Percentiles rank a stretch among this genome's conserved stretches.
Conservation (phyloP, 768 basidiomycete species). For the Collybia sp. region DNA sequence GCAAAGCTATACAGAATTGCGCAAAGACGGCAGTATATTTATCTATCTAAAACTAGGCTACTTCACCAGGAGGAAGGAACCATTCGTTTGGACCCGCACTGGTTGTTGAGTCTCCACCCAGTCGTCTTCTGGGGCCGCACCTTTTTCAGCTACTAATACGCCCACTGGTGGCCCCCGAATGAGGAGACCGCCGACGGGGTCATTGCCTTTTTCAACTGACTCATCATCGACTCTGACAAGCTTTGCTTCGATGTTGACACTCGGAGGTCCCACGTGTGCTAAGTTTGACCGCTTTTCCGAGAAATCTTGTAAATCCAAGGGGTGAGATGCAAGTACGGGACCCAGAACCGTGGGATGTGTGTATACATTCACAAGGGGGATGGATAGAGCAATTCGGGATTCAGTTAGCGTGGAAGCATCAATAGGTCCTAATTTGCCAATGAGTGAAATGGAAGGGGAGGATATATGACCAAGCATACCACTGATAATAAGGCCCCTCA, state of each 20-base stretch:
- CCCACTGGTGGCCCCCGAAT: slow-evolving; percentile 77
- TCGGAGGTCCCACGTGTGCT: slow-evolving; percentile 70
- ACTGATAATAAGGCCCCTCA: slow-evolving; percentile 68
- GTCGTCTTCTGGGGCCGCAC: slow-evolving; percentile 28
- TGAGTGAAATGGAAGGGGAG: slow-evolving; percentile 3
- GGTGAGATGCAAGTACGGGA: slow-evolving; percentile 79
- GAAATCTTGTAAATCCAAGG: slow-evolving; percentile 81
- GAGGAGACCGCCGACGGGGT: slow-evolving; percentile 57
- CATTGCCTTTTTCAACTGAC: slow-evolving; percentile 56
- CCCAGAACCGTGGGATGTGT: slow-evolving; percentile 63
- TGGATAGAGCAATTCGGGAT: slow-evolving; percentile 68
- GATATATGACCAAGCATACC: slow-evolving; percentile 37
- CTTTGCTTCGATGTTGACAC: slow-evolving; percentile 82
- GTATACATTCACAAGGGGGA: slow-evolving; percentile 67
- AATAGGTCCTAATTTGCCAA: slow-evolving; percentile 37
- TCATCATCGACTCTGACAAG: slow-evolving; percentile 67
- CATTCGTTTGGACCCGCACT: slow-evolving; percentile 58
- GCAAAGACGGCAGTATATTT: background rate
- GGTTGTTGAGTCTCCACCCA: slow-evolving; percentile 42
- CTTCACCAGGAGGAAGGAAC: slow-evolving; percentile 47
- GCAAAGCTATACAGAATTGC: background rate
- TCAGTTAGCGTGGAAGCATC: slow-evolving; percentile 48
- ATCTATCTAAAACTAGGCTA: background rate
- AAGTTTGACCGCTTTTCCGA: slow-evolving; percentile 27
- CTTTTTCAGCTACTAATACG: slow-evolving; percentile 36